A percentile compares a stretch with the other conserved stretches of the same genome.
Evolutionary conservation across 345 rosid genomes (phyloP).

Genomic region (Noccaea caerulescens): DNA sequence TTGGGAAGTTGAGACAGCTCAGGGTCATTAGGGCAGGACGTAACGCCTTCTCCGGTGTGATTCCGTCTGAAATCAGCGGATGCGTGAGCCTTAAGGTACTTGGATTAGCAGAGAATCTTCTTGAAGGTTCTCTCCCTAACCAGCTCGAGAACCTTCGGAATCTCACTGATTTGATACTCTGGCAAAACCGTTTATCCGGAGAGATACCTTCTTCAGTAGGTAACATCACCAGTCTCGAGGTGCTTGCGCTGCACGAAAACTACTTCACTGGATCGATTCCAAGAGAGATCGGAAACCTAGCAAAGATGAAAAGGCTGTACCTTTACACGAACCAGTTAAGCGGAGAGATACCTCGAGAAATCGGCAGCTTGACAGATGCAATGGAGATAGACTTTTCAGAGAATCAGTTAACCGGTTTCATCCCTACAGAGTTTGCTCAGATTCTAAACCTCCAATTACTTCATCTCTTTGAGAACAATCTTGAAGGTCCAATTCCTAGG

Average conservation of each 20-base stretch:
- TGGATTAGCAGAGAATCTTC: conserved; percentile 78
- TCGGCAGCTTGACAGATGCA: conserved; percentile 59
- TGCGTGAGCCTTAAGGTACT: conserved; percentile 69
- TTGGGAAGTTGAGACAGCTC: conserved; percentile 56
- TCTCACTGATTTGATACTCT: conserved; percentile 66
- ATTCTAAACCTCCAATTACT: conserved; percentile 59
- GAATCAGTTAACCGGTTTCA: conserved; percentile 62
- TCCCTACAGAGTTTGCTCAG: conserved; percentile 64
- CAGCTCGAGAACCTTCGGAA: conserved; percentile 61
- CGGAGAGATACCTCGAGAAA: conserved; percentile 69
- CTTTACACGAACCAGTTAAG: conserved; percentile 71
- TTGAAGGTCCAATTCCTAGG: conserved; percentile 64
- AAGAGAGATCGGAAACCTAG: conserved; percentile 60
- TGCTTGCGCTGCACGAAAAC: conserved; percentile 79
- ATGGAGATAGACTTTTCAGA: conserved; percentile 83
- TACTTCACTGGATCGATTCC: conserved; percentile 64
- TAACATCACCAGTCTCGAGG: conserved; percentile 59
- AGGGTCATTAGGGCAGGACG: conserved; percentile 68
- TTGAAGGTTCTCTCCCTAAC: conserved; percentile 70
- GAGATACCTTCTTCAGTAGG: conserved; percentile 67
- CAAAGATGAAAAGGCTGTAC: conserved; percentile 57
- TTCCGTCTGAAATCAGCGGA: conserved; percentile 70
- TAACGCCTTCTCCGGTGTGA: conserved; percentile 67
- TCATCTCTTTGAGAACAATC: conserved; percentile 73
- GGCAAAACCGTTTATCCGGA: conserved; percentile 74